Percentiles rank a stretch among this genome's conserved stretches.
phyloP scores from a whole-genome alignment of 805 yeast genomes.

The Pichia gijzeniarum region DNA sequence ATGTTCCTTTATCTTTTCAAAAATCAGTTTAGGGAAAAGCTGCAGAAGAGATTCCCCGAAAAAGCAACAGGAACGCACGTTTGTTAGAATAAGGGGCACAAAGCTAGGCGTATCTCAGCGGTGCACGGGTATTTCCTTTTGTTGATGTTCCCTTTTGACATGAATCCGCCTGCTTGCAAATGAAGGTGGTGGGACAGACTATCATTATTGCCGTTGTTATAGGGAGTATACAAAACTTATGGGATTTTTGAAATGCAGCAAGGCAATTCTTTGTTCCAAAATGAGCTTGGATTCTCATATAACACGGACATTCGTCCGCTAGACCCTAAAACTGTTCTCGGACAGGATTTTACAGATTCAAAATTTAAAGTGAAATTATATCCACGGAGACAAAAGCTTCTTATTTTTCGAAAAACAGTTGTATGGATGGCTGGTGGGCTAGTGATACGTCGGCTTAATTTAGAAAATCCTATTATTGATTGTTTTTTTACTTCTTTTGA shows the following conservation, averaged over 20 bases:
- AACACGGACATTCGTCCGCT: neutral
- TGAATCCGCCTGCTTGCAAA: neutral
- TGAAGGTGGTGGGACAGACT: neutral
- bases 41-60: too few relatives aligned
- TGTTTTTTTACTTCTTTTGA: conserved; percentile 59
- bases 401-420: conserved; percentile 32
- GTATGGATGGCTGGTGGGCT: conserved; percentile 45
- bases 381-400: conserved; percentile 19
- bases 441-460: conserved; percentile 42
- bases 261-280: neutral
- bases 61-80: too few relatives aligned
- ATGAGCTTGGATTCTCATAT: neutral
- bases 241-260: neutral
- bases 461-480: conserved; percentile 44
- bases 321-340: neutral
- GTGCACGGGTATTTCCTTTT: too few relatives aligned
- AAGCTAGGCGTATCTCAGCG: too few relatives aligned
- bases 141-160: neutral
- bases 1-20: too few relatives aligned
- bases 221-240: neutral
- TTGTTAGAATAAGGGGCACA: too few relatives aligned
- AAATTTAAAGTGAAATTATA: conserved; percentile 16
- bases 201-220: neutral
- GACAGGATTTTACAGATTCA: neutral
- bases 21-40: too few relatives aligned